phyloP scores from a whole-genome alignment of 148 eudicot species.

The Pouteria glomerata region DNA sequence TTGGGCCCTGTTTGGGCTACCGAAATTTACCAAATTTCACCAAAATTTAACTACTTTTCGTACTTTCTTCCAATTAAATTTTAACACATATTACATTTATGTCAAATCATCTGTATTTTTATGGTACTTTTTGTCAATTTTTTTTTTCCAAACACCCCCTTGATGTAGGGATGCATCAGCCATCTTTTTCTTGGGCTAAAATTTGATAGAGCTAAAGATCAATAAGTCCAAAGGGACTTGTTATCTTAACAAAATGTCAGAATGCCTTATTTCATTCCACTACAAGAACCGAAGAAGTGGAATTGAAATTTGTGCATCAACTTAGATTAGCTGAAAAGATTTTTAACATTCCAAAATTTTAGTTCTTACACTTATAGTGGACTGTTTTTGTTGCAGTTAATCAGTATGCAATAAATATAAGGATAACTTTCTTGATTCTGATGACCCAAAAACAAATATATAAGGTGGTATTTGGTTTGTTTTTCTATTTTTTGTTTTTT shows the following conservation, averaged over 20 bases:
- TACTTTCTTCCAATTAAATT: too few species aligned
- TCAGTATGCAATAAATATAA: neutral
- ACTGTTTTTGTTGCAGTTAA: neutral
- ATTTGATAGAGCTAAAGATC: neutral
- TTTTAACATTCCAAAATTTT: neutral
- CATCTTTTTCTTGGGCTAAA: too few species aligned
- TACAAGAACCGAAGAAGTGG: neutral
- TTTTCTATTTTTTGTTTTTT: too few species aligned
- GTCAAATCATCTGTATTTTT: too few species aligned
- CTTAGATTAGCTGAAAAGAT: neutral
- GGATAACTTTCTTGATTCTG: conserved; percentile 5
- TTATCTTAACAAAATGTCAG: neutral
- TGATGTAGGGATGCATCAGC: too few species aligned
- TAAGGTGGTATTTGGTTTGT: too few species aligned
- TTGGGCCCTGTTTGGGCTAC: too few species aligned
- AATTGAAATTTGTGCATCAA: neutral
- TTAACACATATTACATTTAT: too few species aligned
- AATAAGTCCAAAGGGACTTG: neutral
- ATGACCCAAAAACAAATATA: neutral
- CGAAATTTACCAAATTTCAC: too few species aligned
- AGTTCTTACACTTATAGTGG: neutral
- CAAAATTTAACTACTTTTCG: too few species aligned
- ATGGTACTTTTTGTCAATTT: too few species aligned
- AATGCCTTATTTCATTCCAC: neutral
- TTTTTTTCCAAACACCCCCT: too few species aligned